Evolutionary conservation across 1,284 basidiomycete genomes (phyloP), one percentile per base, ranked within the genome.

Genomic region (Pseudozyma thailandica): DNA sequence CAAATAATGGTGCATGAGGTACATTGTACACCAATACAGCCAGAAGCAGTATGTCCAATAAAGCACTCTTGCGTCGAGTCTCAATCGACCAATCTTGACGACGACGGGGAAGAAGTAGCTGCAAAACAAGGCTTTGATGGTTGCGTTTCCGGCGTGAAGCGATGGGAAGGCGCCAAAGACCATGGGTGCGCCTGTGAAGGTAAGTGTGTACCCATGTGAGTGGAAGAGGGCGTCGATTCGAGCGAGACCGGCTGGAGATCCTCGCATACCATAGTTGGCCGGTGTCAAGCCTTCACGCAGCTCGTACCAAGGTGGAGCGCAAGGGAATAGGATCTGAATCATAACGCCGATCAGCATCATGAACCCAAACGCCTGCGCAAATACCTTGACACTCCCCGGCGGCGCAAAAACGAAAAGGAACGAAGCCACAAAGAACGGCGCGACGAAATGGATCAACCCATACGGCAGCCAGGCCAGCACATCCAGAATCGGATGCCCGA

Each of bases 151-250:
- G 0, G 94, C 90, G 82, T 98, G 96, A 26, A 98, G 87, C 6
- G 91, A 92, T 0, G 96, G 96, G 84, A 98, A 98, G 1, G 95
- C 95, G 26, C 96, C 95, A 79, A 98, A 98, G 8, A 96, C 91
- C 72, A 98, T 88, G 0, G 96, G 95, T 0, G 94, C 91, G 75
- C 89, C 89, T 49, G 90, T 90, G 78, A 98, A 98, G n/a, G 88
- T 88, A 63, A 87, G 85, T 20, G 91, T 91, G 86, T 98, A 98
- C 4, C 89, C 89, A 42, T 88, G 85, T 0, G 88, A 86, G 72
- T 90, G 88, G 84, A 98, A 93, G 43, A 98, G 86, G 23, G 88
- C 88, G 84, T 98, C 95, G 72, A 98, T 98, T 50, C 95, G 90
- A 12, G 91, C 90, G 7, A 98, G 88, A 1, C 95, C 95, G 15